Conservation (phyloP, 345 rosid species). For the Draba incana region DNA sequence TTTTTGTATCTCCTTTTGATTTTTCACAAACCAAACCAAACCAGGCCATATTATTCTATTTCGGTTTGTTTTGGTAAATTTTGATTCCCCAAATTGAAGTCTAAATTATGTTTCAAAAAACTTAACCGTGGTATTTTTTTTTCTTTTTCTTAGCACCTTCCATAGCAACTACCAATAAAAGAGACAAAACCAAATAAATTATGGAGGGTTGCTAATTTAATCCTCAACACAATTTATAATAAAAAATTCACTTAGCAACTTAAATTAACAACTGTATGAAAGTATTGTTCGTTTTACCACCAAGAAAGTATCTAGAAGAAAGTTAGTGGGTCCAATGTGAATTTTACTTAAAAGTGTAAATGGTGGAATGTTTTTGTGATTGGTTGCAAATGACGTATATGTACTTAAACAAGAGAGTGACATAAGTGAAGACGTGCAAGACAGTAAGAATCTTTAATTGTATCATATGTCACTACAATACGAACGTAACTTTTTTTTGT, state of each 20-base stretch:
- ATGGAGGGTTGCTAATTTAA: too few species aligned
- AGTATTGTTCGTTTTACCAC: not conserved
- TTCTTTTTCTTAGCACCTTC: too few species aligned
- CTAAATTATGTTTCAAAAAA: not conserved
- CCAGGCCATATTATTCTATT: not conserved
- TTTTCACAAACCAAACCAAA: too few species aligned
- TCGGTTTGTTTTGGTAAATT: conserved; percentile 23
- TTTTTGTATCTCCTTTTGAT: not conserved
- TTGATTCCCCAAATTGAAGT: conserved; percentile 2
- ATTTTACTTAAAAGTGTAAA: not conserved
- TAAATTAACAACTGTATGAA: too few species aligned
- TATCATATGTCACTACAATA: conserved; percentile 3
- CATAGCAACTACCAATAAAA: too few species aligned
- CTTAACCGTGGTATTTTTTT: too few species aligned
- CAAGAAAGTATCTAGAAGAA: not conserved
- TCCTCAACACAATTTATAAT: too few species aligned
- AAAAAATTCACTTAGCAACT: too few species aligned
- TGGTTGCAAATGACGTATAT: conserved; percentile 6
- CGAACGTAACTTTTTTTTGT: conserved; percentile 7
- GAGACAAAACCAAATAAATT: too few species aligned
- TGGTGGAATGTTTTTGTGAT: conserved; percentile 19
- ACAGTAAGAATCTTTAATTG: conserved; percentile 13
- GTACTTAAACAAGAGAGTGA: conserved; percentile 11
- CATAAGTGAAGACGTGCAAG: conserved; percentile 27
- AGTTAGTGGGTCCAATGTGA: not conserved